Base-by-base conservation (phyloP, 2,329 filamentous ascomycete species). In the Cyanodermella asteris region DNA sequence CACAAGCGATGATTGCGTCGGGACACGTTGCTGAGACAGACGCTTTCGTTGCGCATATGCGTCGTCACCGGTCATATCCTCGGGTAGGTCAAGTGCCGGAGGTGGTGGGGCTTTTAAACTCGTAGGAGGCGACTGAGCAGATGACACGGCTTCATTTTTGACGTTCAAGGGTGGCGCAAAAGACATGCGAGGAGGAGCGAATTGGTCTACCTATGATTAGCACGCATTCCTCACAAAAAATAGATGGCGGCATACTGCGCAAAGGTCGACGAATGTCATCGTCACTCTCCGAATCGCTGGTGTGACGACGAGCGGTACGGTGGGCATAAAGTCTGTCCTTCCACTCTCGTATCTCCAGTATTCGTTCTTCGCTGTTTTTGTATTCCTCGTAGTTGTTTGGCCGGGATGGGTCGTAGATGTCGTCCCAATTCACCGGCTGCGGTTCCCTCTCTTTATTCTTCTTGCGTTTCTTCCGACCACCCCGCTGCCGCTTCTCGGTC, bases 341-440 rank as follows among this genome's bases (percentile, higher is more conserved):
- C 82, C 82, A 93, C 38, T 90, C 80, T 29, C 66, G 61, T 4
- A 81, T 64, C 43, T 90, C 80, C 11, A 63, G 55, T 30, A 82
- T 65, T 42, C 77, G 73, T 49, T 91, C 81, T 30, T 90, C 78
- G 40, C 78, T 87, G 31, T 70, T 60, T 31, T 76, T 63, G 43
- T 87, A 93, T 40, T 84, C 75, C 28, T 82, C 74, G 24, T 84
- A 75, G 36, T 71, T 81, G 20, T 77, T 90, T 6, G 82, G 81
- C 19, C 75, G 57, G 7, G 72, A 58, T 1, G 80, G 77, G 40
- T 91, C 82, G 44, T 91, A 93, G 13, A 87, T 64, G 43, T 90
- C 80, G 44, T 91, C 75, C 81, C 81, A 93, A 42, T 91, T 72
- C n/a, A 60, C 51, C 5, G 50, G 47, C 16, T 60, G 47, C 23